These are phyloP conservation scores for Glycine latifolia DNA, from an alignment of 306 rosid species.

Conservation along the genomic window DNA sequence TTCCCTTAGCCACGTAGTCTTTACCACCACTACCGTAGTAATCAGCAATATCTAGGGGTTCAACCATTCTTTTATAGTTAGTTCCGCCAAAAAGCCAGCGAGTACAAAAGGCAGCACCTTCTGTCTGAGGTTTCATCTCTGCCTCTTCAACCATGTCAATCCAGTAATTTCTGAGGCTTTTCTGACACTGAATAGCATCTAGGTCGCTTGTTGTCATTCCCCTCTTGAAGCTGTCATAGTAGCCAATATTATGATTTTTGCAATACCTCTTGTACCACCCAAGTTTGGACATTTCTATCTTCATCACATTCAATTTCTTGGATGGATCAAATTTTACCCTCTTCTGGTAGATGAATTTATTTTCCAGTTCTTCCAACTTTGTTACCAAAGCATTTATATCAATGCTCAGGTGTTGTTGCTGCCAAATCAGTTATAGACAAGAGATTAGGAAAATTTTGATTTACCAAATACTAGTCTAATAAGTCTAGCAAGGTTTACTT, in stretches of 20 bases:
- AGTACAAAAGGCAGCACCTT: conserved; percentile 38
- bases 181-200: conserved; percentile 21
- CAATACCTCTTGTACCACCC: conserved; percentile 73
- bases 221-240: conserved; percentile 69
- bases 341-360: neutral
- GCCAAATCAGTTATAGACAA: conserved; percentile 22
- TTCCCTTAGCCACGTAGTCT: conserved; percentile 39
- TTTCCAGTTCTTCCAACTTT: neutral
- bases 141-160: conserved; percentile 56
- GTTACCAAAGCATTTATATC: conserved; percentile 15
- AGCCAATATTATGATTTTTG: conserved; percentile 46
- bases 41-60: conserved; percentile 68
- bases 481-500: neutral
- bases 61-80: conserved; percentile 70
- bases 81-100: conserved; percentile 63
- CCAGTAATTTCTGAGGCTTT: conserved; percentile 61
- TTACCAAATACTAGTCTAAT: too few species aligned
- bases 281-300: conserved; percentile 59
- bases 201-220: neutral
- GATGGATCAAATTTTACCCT: conserved; percentile 30
- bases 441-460: conserved; percentile 34
- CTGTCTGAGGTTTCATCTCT: conserved; percentile 60
- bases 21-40: conserved; percentile 42
- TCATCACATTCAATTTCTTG: conserved; percentile 46
- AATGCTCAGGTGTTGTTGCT: neutral